These are phyloP conservation scores for Linum tenue DNA, from an alignment of 345 rosid species.

Conservation along the genomic window DNA sequence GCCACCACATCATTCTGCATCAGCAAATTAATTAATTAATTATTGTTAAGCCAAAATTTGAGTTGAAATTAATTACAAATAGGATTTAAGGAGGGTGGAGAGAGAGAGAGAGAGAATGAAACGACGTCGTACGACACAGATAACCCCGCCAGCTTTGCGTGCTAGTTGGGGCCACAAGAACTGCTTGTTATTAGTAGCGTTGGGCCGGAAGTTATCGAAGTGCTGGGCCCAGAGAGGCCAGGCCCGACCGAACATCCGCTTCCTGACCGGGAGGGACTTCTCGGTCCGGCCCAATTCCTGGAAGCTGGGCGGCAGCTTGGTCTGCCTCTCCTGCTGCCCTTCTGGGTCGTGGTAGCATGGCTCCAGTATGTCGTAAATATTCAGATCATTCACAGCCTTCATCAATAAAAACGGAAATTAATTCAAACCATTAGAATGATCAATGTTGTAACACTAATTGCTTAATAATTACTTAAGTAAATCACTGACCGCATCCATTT, in stretches of 20 bases:
- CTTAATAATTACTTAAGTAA: no score
- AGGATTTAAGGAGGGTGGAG: background rate
- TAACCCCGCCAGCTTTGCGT: background rate
- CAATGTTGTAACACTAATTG: no score
- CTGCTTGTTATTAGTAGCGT: background rate
- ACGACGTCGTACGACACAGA: slow-evolving; percentile 30
- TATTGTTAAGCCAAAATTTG: background rate
- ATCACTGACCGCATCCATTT: slow-evolving; percentile 24
- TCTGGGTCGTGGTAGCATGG: slow-evolving; percentile 36
- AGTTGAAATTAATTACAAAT: background rate
- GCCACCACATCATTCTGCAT: slow-evolving; percentile 40
- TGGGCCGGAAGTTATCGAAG: background rate
- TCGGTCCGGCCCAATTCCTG: slow-evolving; percentile 25
- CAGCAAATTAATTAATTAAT: background rate
- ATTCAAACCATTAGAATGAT: no score
- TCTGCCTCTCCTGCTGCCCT: slow-evolving; percentile 1
- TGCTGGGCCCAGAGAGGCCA: slow-evolving; percentile 29
- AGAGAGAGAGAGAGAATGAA: no score
- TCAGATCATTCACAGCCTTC: slow-evolving; percentile 29
- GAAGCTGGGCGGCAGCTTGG: slow-evolving; percentile 32
- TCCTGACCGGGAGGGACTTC: slow-evolving; percentile 29
- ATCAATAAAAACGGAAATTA: background rate
- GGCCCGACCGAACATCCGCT: slow-evolving; percentile 39
- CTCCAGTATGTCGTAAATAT: slow-evolving; percentile 41
- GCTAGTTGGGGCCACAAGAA: slow-evolving; percentile 22